Conservation (phyloP, 2,329 filamentous ascomycete genomes). For the Onygenales sp. region DNA sequence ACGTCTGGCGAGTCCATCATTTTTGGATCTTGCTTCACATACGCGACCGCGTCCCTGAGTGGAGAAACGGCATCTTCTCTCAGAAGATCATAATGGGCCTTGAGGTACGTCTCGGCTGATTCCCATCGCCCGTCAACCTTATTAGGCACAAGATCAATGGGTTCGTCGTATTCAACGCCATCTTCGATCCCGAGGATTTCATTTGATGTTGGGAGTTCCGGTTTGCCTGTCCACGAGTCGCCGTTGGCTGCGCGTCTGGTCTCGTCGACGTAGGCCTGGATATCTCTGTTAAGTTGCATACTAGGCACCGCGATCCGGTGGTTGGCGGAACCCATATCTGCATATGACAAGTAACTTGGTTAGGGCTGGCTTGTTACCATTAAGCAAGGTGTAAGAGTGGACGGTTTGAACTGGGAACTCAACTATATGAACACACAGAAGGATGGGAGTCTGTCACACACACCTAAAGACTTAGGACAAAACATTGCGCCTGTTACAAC, state of each 20-base stretch:
- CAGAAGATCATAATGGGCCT: slow-evolving; percentile 64
- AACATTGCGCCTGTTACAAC: too few relatives aligned
- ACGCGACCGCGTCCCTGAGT: slow-evolving; percentile 56
- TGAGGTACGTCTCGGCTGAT: slow-evolving; percentile 57
- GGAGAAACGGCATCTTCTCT: slow-evolving; percentile 64
- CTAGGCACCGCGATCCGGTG: not conserved
- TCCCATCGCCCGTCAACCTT: slow-evolving; percentile 47
- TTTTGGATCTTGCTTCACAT: slow-evolving; percentile 42
- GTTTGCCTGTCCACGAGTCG: slow-evolving; percentile 25
- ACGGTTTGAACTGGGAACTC: too few relatives aligned
- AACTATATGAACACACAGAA: too few relatives aligned
- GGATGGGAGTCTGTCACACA: too few relatives aligned
- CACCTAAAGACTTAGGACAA: too few relatives aligned
- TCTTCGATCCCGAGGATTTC: slow-evolving; percentile 27
- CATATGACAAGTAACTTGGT: too few relatives aligned
- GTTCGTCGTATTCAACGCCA: slow-evolving; percentile 7
- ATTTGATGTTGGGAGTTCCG: slow-evolving; percentile 30
- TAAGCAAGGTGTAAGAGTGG: too few relatives aligned
- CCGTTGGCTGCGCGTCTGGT: slow-evolving; percentile 6
- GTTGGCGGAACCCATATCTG: too few relatives aligned
- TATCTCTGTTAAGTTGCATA: slow-evolving; percentile 18
- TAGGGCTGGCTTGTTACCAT: too few relatives aligned
- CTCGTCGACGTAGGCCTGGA: slow-evolving; percentile 20
- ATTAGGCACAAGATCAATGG: slow-evolving; percentile 43
- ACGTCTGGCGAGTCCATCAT: slow-evolving; percentile 50